Conservation (phyloP, 2,329 filamentous ascomycete species). For the Penicillium corylophilum region DNA sequence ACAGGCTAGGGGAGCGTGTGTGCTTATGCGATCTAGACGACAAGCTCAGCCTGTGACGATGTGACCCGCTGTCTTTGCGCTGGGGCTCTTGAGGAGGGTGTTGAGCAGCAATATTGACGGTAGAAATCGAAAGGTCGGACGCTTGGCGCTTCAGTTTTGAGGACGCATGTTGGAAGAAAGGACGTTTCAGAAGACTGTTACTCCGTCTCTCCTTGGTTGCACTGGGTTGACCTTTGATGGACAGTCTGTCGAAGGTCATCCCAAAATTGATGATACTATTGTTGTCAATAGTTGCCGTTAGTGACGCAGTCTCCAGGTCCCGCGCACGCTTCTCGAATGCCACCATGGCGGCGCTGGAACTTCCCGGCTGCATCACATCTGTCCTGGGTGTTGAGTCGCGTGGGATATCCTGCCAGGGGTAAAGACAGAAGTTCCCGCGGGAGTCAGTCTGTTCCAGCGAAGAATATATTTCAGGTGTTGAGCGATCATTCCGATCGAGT, state of each 20-base stretch:
- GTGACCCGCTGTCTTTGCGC: constrained; percentile 35
- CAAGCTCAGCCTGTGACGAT: constrained; percentile 40
- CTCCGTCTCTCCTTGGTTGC: constrained; percentile 45
- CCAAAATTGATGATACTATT: constrained; percentile 46
- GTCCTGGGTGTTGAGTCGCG: constrained; percentile 30
- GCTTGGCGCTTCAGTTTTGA: constrained; percentile 48
- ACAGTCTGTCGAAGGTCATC: constrained; percentile 45
- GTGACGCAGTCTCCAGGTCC: constrained; percentile 55
- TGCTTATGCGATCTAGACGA: constrained; percentile 31
- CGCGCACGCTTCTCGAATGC: constrained; percentile 50
- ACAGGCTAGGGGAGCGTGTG: constrained; percentile 38
- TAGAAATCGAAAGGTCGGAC: constrained; percentile 31
- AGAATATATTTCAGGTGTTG: constrained; percentile 15
- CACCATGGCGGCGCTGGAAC: constrained; percentile 56
- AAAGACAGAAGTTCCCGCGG: constrained; percentile 33
- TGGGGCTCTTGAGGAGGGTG: constrained; percentile 18
- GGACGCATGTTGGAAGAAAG: constrained; percentile 41
- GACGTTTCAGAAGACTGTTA: constrained; percentile 49
- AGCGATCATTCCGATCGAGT: constrained; percentile 19
- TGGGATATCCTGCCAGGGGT: constrained; percentile 52
- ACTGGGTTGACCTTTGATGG: constrained; percentile 35
- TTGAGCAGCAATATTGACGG: constrained; percentile 25
- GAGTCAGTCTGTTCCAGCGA: constrained; percentile 23
- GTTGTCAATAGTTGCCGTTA: constrained; percentile 56
- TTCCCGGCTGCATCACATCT: constrained; percentile 48